Evolutionary conservation across 306 rosid species (phyloP).

Genomic region (Dalbergia cochinchinensis): DNA sequence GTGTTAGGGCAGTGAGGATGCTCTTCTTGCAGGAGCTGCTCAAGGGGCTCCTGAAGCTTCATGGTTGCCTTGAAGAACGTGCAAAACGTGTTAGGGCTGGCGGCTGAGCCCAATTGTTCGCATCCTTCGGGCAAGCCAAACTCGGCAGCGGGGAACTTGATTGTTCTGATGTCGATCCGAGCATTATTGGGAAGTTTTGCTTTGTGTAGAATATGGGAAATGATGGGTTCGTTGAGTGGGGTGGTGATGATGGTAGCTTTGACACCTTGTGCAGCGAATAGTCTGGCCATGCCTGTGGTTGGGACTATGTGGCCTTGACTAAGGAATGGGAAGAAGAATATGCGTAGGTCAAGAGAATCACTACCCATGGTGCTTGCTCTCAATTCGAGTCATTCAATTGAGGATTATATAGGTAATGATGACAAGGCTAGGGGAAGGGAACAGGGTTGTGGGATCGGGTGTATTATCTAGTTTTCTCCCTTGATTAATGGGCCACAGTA

Average conservation of each 20-base stretch:
- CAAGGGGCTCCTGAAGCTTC: constrained; percentile 51
- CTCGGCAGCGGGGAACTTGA: constrained; percentile 48
- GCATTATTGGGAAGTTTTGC: neutral
- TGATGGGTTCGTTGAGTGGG: constrained; percentile 32
- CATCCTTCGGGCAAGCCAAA: constrained; percentile 20
- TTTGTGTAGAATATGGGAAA: constrained; percentile 45
- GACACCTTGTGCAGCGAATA: constrained; percentile 41
- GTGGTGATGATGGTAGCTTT: constrained; percentile 48
- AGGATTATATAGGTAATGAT: too few relatives aligned
- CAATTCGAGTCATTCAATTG: too few relatives aligned
- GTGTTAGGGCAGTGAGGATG: constrained; percentile 56
- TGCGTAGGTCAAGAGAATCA: neutral
- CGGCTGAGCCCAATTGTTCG: neutral
- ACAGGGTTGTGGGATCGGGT: too few relatives aligned
- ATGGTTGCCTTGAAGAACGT: constrained; percentile 43
- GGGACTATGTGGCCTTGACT: constrained; percentile 52
- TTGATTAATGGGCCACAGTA: too few relatives aligned
- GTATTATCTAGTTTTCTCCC: too few relatives aligned
- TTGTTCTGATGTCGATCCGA: constrained; percentile 26
- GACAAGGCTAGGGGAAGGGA: too few relatives aligned
- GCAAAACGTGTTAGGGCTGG: constrained; percentile 6
- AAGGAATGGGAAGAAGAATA: constrained; percentile 45
- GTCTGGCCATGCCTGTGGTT: constrained; percentile 45
- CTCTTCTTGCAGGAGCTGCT: constrained; percentile 48
- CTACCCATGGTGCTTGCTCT: too few relatives aligned